Conservation (phyloP, 345 rosid species). For the Conringia planisiliqua region DNA sequence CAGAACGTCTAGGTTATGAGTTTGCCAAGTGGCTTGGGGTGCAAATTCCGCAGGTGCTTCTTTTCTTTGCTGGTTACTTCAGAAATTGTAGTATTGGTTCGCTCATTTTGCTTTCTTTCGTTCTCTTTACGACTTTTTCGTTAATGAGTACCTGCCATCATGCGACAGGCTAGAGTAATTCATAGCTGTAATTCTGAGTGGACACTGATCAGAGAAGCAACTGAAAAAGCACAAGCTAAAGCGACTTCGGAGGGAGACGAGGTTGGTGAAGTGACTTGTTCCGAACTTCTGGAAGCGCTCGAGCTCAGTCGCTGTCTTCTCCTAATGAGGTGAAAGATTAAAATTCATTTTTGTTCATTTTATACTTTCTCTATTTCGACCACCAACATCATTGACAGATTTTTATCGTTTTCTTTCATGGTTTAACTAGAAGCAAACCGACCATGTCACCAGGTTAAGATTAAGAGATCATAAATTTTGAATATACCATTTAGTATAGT, state of each 20-base stretch:
- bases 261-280: conserved; percentile 84
- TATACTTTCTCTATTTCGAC: neutral
- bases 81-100: neutral
- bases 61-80: neutral
- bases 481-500: neutral
- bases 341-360: conserved; percentile 1
- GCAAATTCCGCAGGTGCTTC: conserved; percentile 83
- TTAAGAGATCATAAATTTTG: neutral
- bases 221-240: conserved; percentile 79
- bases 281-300: conserved; percentile 97
- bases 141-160: conserved; percentile 7
- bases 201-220: conserved; percentile 85
- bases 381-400: neutral
- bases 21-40: conserved; percentile 95
- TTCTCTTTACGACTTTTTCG: neutral
- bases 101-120: neutral
- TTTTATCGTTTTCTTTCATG: neutral
- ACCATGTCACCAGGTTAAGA: neutral
- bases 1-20: conserved; percentile 98
- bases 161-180: conserved; percentile 82
- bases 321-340: conserved; percentile 71
- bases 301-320: conserved; percentile 96
- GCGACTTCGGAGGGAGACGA: conserved; percentile 79
- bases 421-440: neutral
- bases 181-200: conserved; percentile 87